These are phyloP conservation scores for Terana coerulea DNA, from an alignment of 768 basidiomycete genomes.

Conservation along the genomic window DNA sequence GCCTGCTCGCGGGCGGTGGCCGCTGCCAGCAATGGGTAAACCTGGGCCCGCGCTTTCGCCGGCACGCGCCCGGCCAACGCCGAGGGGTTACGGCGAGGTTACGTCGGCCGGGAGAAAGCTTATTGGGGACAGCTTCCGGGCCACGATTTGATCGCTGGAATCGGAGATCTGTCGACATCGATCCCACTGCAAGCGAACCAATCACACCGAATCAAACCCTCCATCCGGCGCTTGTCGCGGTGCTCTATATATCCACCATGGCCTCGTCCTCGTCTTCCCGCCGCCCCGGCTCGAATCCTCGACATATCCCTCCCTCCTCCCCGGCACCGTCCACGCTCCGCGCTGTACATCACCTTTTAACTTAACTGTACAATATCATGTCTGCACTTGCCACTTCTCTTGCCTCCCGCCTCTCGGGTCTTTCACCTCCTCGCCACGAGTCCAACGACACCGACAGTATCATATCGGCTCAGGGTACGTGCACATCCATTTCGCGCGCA, in stretches of 20 bases:
- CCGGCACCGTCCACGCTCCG: neutral
- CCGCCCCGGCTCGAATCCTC: no score
- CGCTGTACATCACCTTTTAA: neutral
- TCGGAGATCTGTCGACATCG: neutral
- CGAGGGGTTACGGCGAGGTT: neutral
- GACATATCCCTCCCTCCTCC: neutral
- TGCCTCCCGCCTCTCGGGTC: constrained; percentile 7
- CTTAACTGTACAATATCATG: no score
- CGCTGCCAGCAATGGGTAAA: no score
- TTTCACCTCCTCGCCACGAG: constrained; percentile 4
- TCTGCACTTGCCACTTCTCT: constrained; percentile 1
- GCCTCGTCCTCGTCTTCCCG: neutral
- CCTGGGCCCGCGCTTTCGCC: neutral
- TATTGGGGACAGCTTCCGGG: constrained; percentile 4
- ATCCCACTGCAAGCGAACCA: constrained; percentile 7
- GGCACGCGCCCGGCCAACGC: neutral
- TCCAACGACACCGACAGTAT: constrained; percentile 5
- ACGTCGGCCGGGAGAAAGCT: neutral
- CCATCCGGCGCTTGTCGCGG: neutral
- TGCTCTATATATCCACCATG: neutral
- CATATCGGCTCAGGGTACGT: constrained; percentile 11
- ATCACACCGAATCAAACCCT: neutral
- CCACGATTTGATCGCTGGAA: neutral
- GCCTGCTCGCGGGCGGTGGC: no score
- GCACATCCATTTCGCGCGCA: neutral